Conservation (phyloP, 208 protist species). For the Leishmania guyanensis region DNA sequence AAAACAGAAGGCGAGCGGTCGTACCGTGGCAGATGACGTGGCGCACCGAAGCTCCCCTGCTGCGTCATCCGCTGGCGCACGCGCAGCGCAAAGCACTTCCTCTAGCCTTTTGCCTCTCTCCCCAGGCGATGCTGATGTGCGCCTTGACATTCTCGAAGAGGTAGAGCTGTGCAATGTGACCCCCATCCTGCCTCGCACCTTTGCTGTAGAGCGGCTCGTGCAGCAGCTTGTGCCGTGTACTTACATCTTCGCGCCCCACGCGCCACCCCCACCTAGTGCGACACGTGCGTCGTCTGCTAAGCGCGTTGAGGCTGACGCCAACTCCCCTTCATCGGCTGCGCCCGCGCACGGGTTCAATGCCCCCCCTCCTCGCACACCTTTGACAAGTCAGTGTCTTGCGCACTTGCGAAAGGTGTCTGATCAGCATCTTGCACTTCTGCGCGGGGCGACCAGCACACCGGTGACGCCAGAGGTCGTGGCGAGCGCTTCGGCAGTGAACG, state of each 20-base stretch:
- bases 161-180: constrained; percentile 67
- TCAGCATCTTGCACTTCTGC: neutral
- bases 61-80: neutral
- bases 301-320: neutral
- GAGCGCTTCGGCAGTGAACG: neutral
- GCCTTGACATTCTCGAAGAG: constrained; percentile 58
- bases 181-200: constrained; percentile 60
- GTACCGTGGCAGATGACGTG: neutral
- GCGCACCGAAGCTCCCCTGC: neutral
- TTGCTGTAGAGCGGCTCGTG: constrained; percentile 43
- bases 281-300: neutral
- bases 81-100: neutral
- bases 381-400: neutral
- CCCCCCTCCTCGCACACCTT: neutral
- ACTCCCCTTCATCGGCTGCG: neutral
- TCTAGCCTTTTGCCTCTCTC: neutral
- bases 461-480: neutral
- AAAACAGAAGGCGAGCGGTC: neutral
- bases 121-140: constrained; percentile 32
- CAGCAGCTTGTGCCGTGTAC: constrained; percentile 72
- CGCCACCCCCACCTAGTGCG: neutral
- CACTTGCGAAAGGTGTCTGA: neutral
- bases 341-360: neutral
- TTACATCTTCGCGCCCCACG: neutral
- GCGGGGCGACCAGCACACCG: neutral